Conservation (phyloP, 2,329 filamentous ascomycete genomes). For the Monilinia fructicola region DNA sequence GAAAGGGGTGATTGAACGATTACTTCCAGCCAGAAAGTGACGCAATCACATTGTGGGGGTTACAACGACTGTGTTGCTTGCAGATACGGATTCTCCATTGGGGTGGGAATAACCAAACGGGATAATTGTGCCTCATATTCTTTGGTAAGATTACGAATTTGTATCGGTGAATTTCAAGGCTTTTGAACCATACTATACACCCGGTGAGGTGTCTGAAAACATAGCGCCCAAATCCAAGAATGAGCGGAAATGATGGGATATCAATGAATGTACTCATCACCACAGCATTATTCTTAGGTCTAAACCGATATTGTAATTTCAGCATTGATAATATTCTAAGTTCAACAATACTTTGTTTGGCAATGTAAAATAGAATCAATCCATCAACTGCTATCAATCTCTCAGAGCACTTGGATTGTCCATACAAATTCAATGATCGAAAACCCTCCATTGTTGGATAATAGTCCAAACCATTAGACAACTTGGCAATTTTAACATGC, state of each 20-base stretch:
- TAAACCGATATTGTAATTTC: neutral
- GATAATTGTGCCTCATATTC: neutral
- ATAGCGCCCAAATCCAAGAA: conserved; percentile 2
- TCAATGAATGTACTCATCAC: neutral
- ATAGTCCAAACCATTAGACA: too few relatives aligned
- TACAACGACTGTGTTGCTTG: too few relatives aligned
- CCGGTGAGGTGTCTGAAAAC: neutral
- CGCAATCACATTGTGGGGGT: too few relatives aligned
- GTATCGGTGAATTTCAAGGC: neutral
- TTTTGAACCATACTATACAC: neutral
- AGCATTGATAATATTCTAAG: too few relatives aligned
- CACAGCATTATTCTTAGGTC: neutral
- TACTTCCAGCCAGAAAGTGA: too few relatives aligned
- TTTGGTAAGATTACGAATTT: neutral
- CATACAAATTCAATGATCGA: too few relatives aligned
- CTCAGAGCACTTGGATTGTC: too few relatives aligned
- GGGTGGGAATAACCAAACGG: neutral
- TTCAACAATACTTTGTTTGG: too few relatives aligned
- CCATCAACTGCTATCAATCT: neutral
- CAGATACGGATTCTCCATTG: too few relatives aligned
- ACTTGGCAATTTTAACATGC: too few relatives aligned
- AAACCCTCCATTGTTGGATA: too few relatives aligned
- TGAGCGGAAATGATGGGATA: neutral
- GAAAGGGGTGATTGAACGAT: too few relatives aligned
- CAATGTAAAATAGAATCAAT: neutral